Evolutionary conservation across 441 rosid genomes (phyloP), one percentile per base, ranked within the genome.

Genomic region (Bocquillonia castaneifolia): DNA sequence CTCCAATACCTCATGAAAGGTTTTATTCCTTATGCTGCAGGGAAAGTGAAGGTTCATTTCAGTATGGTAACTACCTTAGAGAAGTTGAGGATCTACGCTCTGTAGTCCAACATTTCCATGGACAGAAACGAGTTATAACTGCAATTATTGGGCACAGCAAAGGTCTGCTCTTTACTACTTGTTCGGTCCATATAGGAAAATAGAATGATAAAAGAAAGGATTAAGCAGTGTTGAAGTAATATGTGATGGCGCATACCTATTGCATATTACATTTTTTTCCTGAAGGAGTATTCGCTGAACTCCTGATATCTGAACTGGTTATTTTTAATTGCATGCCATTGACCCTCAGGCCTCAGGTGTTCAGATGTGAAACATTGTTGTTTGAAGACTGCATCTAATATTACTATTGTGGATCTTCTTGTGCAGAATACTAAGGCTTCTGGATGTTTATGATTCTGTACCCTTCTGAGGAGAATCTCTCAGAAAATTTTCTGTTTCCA

Each of bases 141-240:
- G 89, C 96, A 25, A 74, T 93, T 28, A 70, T 91, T 20, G 98
- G 97, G 60, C 98, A 93, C 74, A 93, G 97, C 72, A 93, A 91
- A 88, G 95, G 97, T 88, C n/a, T 52, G 69, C 12, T n/a, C 17
- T 17, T n/a, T 29, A 32, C 59, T 74, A 52, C 68, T 12, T 37
- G 14, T 28, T 70, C 26, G 14, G 45, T 63, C n/a, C 54, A 26
- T n/a, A 8, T 23, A 29, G n/a, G 36, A 37, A 6, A 13, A 44
- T 15, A 31, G 1, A n/a, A 42, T 15, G n/a, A n/a, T 18, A 14
- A 50, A 25, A 10, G 20, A 45, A 59, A 20, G 13, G 14, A n/a
- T 31, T 40, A 29, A 40, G 73, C 51, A n/a, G n/a, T n/a, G n/a
- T n/a, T n/a, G n/a, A n/a, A n/a, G n/a, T n/a, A n/a, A n/a, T n/a